A percentile compares a stretch with the other conserved stretches of the same genome.
Evolutionary conservation across 2,329 filamentous ascomycete species (phyloP).

Genomic region (Lomentospora prolificans): DNA sequence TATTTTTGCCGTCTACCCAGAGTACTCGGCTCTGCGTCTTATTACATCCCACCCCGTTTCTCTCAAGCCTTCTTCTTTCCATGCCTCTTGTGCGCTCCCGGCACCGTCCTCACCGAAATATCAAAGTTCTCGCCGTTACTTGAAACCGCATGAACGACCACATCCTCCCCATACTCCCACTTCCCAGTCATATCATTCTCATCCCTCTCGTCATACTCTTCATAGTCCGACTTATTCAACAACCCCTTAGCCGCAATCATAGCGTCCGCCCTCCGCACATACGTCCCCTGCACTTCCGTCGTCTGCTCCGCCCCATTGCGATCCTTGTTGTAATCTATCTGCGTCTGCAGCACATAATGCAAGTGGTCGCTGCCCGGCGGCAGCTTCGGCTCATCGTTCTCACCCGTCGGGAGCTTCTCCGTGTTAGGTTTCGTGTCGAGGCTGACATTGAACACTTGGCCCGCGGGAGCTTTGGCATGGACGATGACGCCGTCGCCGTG

Average conservation of each 20-base stretch:
- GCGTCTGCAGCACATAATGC: conserved; percentile 32
- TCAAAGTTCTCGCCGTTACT: conserved; percentile 30
- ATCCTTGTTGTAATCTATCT: conserved; percentile 29
- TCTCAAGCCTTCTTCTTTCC: conserved; percentile 4
- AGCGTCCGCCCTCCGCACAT: conserved; percentile 22
- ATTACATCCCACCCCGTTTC: not conserved
- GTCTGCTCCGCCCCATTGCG: conserved; percentile 22
- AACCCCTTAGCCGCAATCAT: conserved; percentile 21
- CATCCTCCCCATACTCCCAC: conserved; percentile 36
- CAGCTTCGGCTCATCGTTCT: conserved; percentile 14
- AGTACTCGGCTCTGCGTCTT: not conserved
- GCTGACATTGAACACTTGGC: conserved; percentile 26
- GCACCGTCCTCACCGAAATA: conserved; percentile 25
- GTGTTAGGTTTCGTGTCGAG: conserved; percentile 28
- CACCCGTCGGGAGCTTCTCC: conserved; percentile 16
- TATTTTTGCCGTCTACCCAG: not conserved
- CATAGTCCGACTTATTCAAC: conserved; percentile 26
- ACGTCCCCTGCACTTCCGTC: conserved; percentile 29
- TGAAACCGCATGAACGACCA: conserved; percentile 31
- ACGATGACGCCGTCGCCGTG: conserved; percentile 28
- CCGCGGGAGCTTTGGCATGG: conserved; percentile 24
- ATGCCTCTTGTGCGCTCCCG: conserved; percentile 9
- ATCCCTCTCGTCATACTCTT: conserved; percentile 24
- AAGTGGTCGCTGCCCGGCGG: conserved; percentile 20
- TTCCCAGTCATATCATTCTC: conserved; percentile 16